Evolutionary conservation across 495 filamentous ascomycete genomes (phyloP), one percentile per base, ranked within the genome.

Genomic region (Xylona heveae): DNA sequence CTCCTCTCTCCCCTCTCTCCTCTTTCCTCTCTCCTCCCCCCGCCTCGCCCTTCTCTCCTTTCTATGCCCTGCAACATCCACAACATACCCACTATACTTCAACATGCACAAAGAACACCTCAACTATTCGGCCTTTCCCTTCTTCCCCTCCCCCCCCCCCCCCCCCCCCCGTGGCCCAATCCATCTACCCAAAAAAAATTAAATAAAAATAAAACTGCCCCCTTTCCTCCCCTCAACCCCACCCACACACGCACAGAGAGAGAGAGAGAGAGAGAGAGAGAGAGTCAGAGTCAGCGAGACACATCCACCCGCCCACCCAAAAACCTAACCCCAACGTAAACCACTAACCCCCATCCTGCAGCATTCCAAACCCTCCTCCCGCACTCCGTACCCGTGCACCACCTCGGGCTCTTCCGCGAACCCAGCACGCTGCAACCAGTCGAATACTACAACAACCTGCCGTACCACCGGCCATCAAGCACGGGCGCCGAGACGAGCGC

Each of bases 391-490:
- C 74, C 84, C 10, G 68, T 95, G 40, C 79, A 95, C 55, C 85
- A 95, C 51, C 72, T 95, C 15, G 85, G 85, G 27, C 71, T 95
- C 38, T 95, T 78, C 58, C 77, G 85, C 43, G 85, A 93, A 45
- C 75, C 73, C 19, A 64, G 67, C 37, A 78, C 77, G 22, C 71
- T 93, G 18, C 66, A 76, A 31, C 83, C 85, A 0, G 85, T 95
- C 29, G 85, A 95, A 57, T 95, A 95, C 64, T 95, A 95, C 62
- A 95, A 80, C 58, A 95, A 95, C 53, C 77, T 95, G 13, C 84
- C 85, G 22, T 77, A 79, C 51, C 70, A 81, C 45, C 33, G 49
- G 19, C 36, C 47, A 16, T 33, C 57, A 40, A 20, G 44, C 42
- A 38, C 42, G 33, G 37, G 43, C 31, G 35, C 52, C 38, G 6